These are phyloP conservation scores for Plasmodium reichenowi DNA, from an alignment of 169 alveolate genomes.

Conservation along the genomic window DNA sequence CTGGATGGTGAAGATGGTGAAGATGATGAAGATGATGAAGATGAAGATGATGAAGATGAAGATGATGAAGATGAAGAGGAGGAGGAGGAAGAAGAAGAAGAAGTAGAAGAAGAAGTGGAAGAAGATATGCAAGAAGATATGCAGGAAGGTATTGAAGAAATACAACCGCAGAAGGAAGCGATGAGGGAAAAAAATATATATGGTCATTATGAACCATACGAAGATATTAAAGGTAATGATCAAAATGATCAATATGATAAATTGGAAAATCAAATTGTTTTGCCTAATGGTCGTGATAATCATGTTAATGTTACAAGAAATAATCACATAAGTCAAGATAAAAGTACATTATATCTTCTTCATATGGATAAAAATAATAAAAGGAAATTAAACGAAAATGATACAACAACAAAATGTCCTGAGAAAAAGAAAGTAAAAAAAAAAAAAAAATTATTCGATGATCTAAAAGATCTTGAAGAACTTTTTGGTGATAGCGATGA, in stretches of 20 bases:
- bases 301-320: too few relatives aligned
- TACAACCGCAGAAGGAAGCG: not conserved
- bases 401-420: not conserved
- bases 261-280: not conserved
- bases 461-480: slow-evolving; percentile 59
- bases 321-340: not conserved
- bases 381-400: slow-evolving; percentile 7
- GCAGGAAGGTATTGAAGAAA: not conserved
- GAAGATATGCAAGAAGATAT: slow-evolving; percentile 19
- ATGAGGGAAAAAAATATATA: not conserved
- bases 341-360: not conserved
- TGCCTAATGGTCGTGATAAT: too few relatives aligned
- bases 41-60: not conserved
- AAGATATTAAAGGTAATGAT: not conserved
- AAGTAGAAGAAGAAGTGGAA: slow-evolving; percentile 47
- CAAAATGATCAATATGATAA: not conserved
- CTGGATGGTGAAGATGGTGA: not conserved
- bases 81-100: slow-evolving; percentile 32
- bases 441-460: slow-evolving; percentile 23
- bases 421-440: slow-evolving; percentile 1
- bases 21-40: not conserved
- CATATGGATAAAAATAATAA: slow-evolving; percentile 8
- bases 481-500: slow-evolving; percentile 43
- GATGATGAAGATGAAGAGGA: slow-evolving; percentile 1
- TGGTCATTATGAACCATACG: too few relatives aligned